These are phyloP conservation scores for Porphyridium purpureum DNA, from an alignment of 23 red algal genomes.

Conservation along the genomic window DNA sequence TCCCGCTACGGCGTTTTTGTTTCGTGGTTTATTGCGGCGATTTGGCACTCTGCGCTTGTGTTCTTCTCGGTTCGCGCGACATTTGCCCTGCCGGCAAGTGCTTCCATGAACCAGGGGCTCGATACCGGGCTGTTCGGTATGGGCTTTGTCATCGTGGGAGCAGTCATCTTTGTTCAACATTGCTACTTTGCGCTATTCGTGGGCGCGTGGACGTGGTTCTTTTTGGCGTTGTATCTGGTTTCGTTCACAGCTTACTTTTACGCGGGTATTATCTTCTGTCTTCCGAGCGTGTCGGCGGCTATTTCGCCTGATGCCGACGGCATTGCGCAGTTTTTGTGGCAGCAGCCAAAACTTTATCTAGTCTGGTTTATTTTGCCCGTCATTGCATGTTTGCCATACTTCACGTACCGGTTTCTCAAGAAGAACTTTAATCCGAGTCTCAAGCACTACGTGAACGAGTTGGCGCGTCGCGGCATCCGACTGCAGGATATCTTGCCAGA, in stretches of 20 bases:
- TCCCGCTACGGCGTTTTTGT: slow-evolving; percentile 2
- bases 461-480: not conserved
- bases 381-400: slow-evolving; percentile 33
- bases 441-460: not conserved
- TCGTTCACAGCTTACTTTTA: slow-evolving; percentile 38
- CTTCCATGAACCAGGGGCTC: slow-evolving; percentile 26
- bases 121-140: slow-evolving; percentile 28
- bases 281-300: slow-evolving; percentile 19
- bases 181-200: slow-evolving; percentile 20
- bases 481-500: not conserved
- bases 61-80: slow-evolving; percentile 1
- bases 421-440: not conserved
- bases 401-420: slow-evolving; percentile 3
- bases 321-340: too few species aligned
- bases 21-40: slow-evolving; percentile 5
- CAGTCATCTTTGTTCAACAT: slow-evolving; percentile 4
- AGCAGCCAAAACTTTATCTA: too few species aligned
- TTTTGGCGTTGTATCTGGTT: slow-evolving; percentile 4
- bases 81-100: slow-evolving; percentile 3
- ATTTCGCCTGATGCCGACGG: slow-evolving; percentile 12
- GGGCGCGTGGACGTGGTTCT: slow-evolving; percentile 49
- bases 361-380: slow-evolving; percentile 13
- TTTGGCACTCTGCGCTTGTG: slow-evolving; percentile 12
- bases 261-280: slow-evolving; percentile 23
- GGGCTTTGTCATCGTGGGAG: not conserved